A percentile compares a stretch with the other conserved stretches of the same genome.
phyloP scores from a whole-genome alignment of 208 protist species.

The Wallacemonas sp. region DNA sequence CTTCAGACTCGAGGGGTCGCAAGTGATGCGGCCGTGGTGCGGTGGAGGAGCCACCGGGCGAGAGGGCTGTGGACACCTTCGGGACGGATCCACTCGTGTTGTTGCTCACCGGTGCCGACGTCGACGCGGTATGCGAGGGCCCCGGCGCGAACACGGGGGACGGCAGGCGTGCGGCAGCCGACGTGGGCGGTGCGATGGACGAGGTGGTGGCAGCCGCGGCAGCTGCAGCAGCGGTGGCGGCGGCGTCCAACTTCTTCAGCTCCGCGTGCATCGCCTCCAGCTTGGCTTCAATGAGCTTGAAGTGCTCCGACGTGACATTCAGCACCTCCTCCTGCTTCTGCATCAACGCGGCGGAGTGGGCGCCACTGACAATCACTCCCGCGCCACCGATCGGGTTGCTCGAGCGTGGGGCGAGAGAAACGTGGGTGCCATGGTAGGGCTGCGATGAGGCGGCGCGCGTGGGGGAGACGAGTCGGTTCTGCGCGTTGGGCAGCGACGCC shows the following conservation, averaged over 20 bases:
- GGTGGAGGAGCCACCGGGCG: background rate
- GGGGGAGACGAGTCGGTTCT: background rate
- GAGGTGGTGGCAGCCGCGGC: background rate
- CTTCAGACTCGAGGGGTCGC: conserved; percentile 6
- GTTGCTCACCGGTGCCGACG: background rate
- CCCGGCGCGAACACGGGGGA: background rate
- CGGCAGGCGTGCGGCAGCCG: background rate
- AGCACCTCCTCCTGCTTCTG: conserved; percentile 27
- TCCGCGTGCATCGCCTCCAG: conserved; percentile 59
- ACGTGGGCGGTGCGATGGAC: background rate
- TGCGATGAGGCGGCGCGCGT: background rate
- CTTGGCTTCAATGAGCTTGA: conserved; percentile 49
- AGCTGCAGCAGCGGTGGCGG: background rate
- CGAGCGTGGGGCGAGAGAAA: conserved; percentile 11
- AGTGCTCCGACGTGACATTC: conserved; percentile 35
- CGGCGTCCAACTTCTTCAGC: conserved; percentile 27
- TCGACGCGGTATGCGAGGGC: background rate
- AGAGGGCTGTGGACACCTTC: background rate
- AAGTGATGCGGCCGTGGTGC: conserved; percentile 6
- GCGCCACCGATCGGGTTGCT: conserved; percentile 15
- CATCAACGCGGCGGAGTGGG: conserved; percentile 13
- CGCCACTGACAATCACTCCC: conserved; percentile 13
- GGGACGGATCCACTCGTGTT: background rate
- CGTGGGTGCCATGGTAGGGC: background rate
- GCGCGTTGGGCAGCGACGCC: background rate